Evolutionary conservation across 148 eudicot genomes (phyloP), one percentile per base, ranked within the genome.

Genomic region (Drosera capensis): DNA sequence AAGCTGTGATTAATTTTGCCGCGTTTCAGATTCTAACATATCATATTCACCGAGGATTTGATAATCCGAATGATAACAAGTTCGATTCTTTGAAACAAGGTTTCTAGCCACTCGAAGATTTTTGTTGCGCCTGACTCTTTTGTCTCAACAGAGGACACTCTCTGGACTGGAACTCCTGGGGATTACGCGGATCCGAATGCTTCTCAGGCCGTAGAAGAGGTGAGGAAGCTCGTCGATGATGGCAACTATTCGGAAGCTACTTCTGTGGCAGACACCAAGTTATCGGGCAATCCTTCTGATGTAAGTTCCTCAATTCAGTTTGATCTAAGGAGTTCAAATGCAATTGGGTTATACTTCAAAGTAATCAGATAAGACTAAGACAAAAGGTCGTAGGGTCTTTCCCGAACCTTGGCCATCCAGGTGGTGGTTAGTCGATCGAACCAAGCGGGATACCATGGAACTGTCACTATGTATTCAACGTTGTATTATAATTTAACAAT

Each of bases 101-200:
- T 7, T 3, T 25, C 24, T 13, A 37, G 40, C 23, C 14, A 14
- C 31, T 35, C 23, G 14, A 16, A 23, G 2, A 34, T 15, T 34
- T 22, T n/a, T 5, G 25, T 25, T 15, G 35, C 43, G 18, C 18
- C 19, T 11, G 21, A 14, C 11, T 17, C 22, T 43, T 43, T 53
- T 52, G 25, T 30, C 56, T 30, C 40, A 40, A 45, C 52, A 86
- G 95, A 86, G 71, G 92, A 86, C 58, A 86, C 93, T 5, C 83
- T 86, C 46, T 86, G 95, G 95, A 86, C 86, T 8, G 92, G 92
- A 45, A 54, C 39, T 48, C 95, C 86, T 8, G 78, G 80, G 15
- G 58, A 75, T 56, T 80, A 86, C 50, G 69, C 79, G 0, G 61
- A 86, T 57, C 76, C 76, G 12, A 46, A 62, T 38, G 73, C 72